A percentile compares a stretch with the other conserved stretches of the same genome.
These are phyloP conservation scores for Tetracentron sinense DNA, from an alignment of 164 flowering plant species.

Conservation along the genomic window DNA sequence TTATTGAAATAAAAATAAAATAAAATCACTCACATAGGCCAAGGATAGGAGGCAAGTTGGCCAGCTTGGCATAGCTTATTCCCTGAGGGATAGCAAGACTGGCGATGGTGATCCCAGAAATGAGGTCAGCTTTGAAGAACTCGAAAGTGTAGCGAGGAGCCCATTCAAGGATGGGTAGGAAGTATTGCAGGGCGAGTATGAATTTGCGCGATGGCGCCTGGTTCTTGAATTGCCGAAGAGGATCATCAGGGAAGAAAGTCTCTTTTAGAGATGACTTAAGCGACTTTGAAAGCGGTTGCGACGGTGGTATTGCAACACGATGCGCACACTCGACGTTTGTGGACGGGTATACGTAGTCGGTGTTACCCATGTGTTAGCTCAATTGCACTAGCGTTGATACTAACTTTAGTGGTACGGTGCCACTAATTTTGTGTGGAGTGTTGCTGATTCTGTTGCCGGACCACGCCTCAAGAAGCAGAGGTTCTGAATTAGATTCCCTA, in stretches of 20 bases:
- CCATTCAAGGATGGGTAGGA: constrained; percentile 71
- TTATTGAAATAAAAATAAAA: background rate
- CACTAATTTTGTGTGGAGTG: background rate
- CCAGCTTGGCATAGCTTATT: constrained; percentile 69
- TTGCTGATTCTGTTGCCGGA: no score
- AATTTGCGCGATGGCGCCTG: constrained; percentile 28
- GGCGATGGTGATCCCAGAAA: constrained; percentile 80
- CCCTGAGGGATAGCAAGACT: constrained; percentile 83
- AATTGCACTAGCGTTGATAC: background rate
- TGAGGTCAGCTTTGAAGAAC: constrained; percentile 49
- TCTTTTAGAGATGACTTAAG: constrained; percentile 41
- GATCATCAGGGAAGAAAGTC: constrained; percentile 77
- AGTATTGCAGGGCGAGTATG: constrained; percentile 43
- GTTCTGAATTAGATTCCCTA: no score
- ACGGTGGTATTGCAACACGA: constrained; percentile 43
- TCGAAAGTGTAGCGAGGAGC: constrained; percentile 51
- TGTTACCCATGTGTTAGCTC: constrained; percentile 24
- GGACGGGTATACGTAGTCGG: constrained; percentile 11
- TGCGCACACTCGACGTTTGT: constrained; percentile 15
- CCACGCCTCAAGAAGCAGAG: no score
- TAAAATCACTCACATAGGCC: constrained; percentile 55
- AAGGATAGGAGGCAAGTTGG: constrained; percentile 56
- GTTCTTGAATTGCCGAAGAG: constrained; percentile 49
- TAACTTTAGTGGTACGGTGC: background rate
- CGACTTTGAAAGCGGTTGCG: constrained; percentile 40